phyloP scores from a whole-genome alignment of 1,284 basidiomycete species.

The Athelia sp. region DNA sequence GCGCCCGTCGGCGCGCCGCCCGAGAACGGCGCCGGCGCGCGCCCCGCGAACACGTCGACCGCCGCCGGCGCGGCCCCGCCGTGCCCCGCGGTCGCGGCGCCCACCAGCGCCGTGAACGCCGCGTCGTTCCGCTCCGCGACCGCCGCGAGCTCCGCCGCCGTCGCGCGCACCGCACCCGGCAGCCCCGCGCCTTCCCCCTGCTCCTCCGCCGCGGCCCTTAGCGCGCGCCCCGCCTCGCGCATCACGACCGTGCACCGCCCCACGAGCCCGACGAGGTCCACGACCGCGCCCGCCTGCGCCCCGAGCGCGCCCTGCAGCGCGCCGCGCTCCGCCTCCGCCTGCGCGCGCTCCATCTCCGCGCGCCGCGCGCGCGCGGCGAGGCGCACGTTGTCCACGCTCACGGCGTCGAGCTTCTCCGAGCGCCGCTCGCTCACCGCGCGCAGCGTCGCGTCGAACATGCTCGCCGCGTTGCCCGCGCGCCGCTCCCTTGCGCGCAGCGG shows the following conservation, averaged over 20 bases:
- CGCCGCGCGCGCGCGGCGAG: constrained; percentile 64
- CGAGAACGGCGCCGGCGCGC: constrained; percentile 42
- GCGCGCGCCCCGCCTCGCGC: constrained; percentile 54
- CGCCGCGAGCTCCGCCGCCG: constrained; percentile 45
- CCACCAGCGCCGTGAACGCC: constrained; percentile 58
- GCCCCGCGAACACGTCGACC: constrained; percentile 42
- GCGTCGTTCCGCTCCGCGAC: constrained; percentile 66
- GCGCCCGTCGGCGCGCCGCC: constrained; percentile 32
- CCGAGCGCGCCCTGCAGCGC: constrained; percentile 61
- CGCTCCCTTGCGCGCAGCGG: constrained; percentile 56
- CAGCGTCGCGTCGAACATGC: constrained; percentile 81
- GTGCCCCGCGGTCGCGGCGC: constrained; percentile 58
- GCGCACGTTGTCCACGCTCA: constrained; percentile 66
- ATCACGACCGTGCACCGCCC: constrained; percentile 75
- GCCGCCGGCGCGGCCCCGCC: constrained; percentile 25
- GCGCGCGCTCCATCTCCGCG: constrained; percentile 69
- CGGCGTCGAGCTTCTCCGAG: constrained; percentile 77
- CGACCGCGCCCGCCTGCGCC: constrained; percentile 64
- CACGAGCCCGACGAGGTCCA: constrained; percentile 71
- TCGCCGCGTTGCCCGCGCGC: constrained; percentile 69
- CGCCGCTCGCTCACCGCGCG: constrained; percentile 75
- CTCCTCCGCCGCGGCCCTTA: constrained; percentile 43
- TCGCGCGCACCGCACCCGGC: constrained; percentile 33
- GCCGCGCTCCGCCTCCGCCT: constrained; percentile 66
- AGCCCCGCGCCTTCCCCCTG: constrained; percentile 36